Evolutionary conservation across 129 eudicot genomes (phyloP).

Genomic region (Tagetes patula): DNA sequence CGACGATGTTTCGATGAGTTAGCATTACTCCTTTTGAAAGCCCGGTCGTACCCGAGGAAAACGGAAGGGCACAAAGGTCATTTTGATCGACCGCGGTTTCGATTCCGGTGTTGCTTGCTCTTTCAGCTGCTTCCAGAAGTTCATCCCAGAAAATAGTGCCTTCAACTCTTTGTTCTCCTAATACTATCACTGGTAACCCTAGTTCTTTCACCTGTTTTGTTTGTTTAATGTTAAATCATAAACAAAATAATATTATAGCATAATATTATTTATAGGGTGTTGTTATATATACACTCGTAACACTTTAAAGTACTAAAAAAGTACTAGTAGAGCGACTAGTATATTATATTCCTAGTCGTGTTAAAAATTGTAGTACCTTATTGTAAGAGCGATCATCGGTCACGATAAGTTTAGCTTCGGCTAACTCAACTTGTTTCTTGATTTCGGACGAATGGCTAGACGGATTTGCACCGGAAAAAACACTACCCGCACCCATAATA

Average conservation of each 20-base stretch:
- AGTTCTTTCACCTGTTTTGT: conserved; percentile 58
- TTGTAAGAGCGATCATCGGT: conserved; percentile 60
- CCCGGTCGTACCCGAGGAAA: conserved; percentile 97
- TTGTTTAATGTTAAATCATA: too few relatives aligned
- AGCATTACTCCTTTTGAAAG: conserved; percentile 92
- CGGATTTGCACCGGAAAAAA: conserved; percentile 89
- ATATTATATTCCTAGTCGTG: too few relatives aligned
- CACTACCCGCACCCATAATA: conserved; percentile 91
- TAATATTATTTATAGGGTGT: not conserved
- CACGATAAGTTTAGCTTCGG: conserved; percentile 86
- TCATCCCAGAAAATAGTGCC: conserved; percentile 69
- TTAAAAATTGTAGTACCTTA: conserved; percentile 46
- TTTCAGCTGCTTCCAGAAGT: conserved; percentile 66
- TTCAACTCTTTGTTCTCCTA: conserved; percentile 54
- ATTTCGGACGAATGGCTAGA: conserved; percentile 62
- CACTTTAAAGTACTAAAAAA: too few relatives aligned
- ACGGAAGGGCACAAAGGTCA: conserved; percentile 91
- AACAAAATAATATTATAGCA: too few relatives aligned
- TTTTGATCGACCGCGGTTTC: conserved; percentile 48
- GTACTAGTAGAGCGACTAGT: too few relatives aligned
- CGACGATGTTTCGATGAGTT: conserved; percentile 77
- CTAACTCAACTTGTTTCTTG: conserved; percentile 74
- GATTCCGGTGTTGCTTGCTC: conserved; percentile 39
- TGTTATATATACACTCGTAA: not conserved
- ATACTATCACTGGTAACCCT: conserved; percentile 57